Percentiles rank a stretch among this genome's conserved stretches.
Conservation (phyloP, 2,329 filamentous ascomycete species). For the Elsinoe perseae region DNA sequence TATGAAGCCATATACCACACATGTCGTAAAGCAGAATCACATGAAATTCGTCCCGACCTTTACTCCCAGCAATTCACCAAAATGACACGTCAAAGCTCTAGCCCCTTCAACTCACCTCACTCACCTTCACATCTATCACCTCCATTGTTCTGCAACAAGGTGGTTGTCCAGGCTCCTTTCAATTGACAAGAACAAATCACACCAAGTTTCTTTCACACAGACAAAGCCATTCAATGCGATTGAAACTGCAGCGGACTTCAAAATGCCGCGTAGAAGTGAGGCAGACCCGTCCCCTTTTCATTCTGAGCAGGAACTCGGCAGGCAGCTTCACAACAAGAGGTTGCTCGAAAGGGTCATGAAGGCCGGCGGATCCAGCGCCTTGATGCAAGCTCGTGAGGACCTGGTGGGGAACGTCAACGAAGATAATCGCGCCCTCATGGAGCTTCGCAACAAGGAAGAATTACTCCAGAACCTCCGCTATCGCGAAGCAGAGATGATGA, state of each 20-base stretch:
- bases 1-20: not conserved
- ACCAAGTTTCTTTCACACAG: not conserved
- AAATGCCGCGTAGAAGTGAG: not conserved
- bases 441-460: not conserved
- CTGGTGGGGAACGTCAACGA: not conserved
- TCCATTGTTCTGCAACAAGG: not conserved
- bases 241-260: not conserved
- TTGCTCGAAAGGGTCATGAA: not conserved
- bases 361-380: not conserved
- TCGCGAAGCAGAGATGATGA: not conserved
- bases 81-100: not conserved
- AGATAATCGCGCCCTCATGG: not conserved
- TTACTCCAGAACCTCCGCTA: not conserved
- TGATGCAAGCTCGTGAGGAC: not conserved
- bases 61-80: not conserved
- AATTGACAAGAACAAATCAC: not conserved
- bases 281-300: not conserved
- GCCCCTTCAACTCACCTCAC: not conserved
- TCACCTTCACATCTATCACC: not conserved
- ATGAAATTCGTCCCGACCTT: not conserved
- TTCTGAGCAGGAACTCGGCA: not conserved
- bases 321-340: not conserved
- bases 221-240: not conserved
- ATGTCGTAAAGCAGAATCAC: not conserved
- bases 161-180: not conserved